Conservation (phyloP, 305 asterid species). For the Nicotiana rustica region DNA sequence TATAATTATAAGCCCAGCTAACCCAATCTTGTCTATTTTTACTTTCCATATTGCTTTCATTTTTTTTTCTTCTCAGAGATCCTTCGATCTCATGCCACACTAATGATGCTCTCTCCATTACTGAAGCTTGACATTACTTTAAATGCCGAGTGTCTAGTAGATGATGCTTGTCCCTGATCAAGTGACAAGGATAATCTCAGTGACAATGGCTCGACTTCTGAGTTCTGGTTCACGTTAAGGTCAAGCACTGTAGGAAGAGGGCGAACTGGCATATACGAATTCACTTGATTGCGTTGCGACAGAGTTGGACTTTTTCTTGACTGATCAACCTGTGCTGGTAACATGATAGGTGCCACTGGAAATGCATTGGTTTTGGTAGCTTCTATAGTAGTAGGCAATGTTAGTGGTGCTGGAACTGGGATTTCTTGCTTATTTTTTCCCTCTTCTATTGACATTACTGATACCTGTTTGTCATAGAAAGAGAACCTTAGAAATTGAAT, state of each 20-base stretch:
- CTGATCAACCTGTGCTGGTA: slow-evolving; percentile 58
- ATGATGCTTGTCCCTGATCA: slow-evolving; percentile 28
- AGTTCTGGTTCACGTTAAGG: slow-evolving; percentile 48
- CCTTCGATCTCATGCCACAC: slow-evolving; percentile 33
- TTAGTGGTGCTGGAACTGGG: slow-evolving; percentile 38
- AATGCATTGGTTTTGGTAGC: slow-evolving; percentile 53
- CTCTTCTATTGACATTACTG: slow-evolving; percentile 61
- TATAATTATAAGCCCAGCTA: background rate
- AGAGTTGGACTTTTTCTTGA: slow-evolving; percentile 42
- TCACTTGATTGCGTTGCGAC: slow-evolving; percentile 38
- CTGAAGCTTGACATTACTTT: slow-evolving; percentile 25
- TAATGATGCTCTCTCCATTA: slow-evolving; percentile 34
- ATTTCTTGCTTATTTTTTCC: slow-evolving; percentile 41
- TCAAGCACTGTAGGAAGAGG: slow-evolving; percentile 44
- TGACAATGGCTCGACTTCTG: slow-evolving; percentile 24
- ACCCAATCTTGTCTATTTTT: slow-evolving; percentile 26
- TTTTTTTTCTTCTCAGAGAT: background rate
- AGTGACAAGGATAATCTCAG: slow-evolving; percentile 34
- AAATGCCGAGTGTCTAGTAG: background rate
- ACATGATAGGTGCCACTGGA: slow-evolving; percentile 52
- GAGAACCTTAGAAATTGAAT: slow-evolving; percentile 25
- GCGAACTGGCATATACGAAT: slow-evolving; percentile 43
- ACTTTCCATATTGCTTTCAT: background rate
- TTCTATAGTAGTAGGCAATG: slow-evolving; percentile 42
- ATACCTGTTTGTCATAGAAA: slow-evolving; percentile 55